Evolutionary conservation across 257 asterid species (phyloP).

Genomic region (Capsicum pubescens): DNA sequence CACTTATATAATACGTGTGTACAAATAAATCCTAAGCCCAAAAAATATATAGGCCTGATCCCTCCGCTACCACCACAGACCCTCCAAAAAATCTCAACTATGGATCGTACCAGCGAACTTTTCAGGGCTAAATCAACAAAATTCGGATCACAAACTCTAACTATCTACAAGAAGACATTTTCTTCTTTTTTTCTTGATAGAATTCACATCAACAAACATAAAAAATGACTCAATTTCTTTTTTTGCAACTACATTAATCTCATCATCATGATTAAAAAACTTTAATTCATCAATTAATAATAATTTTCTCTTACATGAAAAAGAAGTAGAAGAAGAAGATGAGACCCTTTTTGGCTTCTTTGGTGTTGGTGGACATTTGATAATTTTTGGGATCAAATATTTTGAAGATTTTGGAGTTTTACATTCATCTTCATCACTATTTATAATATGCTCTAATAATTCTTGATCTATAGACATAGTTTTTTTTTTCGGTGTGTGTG

Average conservation of each 20-base stretch:
- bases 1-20: too few species aligned
- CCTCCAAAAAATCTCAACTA: too few species aligned
- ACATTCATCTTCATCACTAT: conserved; percentile 33
- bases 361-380: conserved; percentile 72
- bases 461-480: conserved; percentile 56
- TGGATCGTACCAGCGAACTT: too few species aligned
- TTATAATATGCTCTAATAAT: background rate
- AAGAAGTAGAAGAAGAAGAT: background rate
- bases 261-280: conserved; percentile 41
- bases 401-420: conserved; percentile 56
- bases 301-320: conserved; percentile 52
- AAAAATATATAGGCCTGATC: too few species aligned
- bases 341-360: conserved; percentile 46
- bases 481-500: background rate
- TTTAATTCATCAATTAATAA: conserved; percentile 36
- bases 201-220: conserved; percentile 31
- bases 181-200: conserved; percentile 36
- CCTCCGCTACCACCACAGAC: too few species aligned
- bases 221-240: conserved; percentile 61
- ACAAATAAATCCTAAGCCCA: too few species aligned
- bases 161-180: conserved; percentile 33
- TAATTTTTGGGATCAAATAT: conserved; percentile 50
- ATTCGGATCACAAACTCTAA: too few species aligned
- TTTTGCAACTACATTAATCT: conserved; percentile 17
- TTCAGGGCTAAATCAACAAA: too few species aligned